Conservation (phyloP, 805 yeast species). For the Suhomyces vadensis region DNA sequence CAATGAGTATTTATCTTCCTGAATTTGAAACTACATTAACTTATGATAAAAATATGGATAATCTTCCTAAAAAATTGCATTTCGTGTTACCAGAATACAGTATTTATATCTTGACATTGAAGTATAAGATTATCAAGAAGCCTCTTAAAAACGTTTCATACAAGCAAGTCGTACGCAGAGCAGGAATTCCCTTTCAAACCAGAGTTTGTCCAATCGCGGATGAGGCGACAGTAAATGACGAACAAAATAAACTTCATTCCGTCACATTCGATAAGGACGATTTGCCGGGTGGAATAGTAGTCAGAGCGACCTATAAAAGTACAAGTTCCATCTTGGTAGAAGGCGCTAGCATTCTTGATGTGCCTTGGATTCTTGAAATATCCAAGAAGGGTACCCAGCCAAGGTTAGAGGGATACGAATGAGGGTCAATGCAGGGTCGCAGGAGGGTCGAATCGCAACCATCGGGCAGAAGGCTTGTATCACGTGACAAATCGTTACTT, state of each 20-base stretch:
- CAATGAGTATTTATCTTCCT: slow-evolving; percentile 27
- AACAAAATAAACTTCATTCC: slow-evolving; percentile 16
- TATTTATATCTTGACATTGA: slow-evolving; percentile 25
- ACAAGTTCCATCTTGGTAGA: slow-evolving; percentile 21
- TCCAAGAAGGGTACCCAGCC: slow-evolving; percentile 21
- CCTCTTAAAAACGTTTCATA: slow-evolving; percentile 24
- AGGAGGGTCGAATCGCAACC: neutral
- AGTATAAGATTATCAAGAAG: slow-evolving; percentile 22
- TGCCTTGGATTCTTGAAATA: slow-evolving; percentile 22
- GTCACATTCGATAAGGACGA: slow-evolving; percentile 27
- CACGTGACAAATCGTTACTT: no score
- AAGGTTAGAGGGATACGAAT: slow-evolving; percentile 8
- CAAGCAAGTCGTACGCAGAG: slow-evolving; percentile 29
- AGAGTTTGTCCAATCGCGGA: slow-evolving; percentile 22
- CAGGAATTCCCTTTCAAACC: slow-evolving; percentile 25
- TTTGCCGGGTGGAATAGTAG: slow-evolving; percentile 31
- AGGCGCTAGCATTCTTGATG: slow-evolving; percentile 16
- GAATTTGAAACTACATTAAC: slow-evolving; percentile 25
- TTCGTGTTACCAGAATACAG: slow-evolving; percentile 27
- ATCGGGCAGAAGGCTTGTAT: slow-evolving; percentile 1
- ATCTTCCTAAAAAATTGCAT: slow-evolving; percentile 25
- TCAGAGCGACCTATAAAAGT: slow-evolving; percentile 31
- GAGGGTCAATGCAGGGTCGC: neutral
- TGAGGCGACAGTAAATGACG: slow-evolving; percentile 17
- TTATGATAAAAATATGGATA: slow-evolving; percentile 26